phyloP scores from a whole-genome alignment of 176 grass and related monocot species.

The Coix lacrymajobi region DNA sequence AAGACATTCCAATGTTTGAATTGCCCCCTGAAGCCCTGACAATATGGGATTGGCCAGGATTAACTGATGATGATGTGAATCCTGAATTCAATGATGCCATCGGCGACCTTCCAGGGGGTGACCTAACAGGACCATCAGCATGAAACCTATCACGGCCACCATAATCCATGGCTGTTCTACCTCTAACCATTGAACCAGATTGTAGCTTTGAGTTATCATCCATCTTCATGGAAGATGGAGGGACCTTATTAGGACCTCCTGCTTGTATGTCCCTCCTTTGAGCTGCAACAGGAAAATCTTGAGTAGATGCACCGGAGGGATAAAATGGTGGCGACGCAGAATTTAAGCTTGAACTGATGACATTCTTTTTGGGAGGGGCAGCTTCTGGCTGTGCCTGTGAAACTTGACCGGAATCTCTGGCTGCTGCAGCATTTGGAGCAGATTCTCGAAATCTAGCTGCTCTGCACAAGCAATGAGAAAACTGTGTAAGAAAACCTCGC shows the following conservation, averaged over 20 bases:
- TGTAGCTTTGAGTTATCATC: conserved; percentile 40
- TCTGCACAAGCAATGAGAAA: conserved; percentile 30
- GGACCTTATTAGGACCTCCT: conserved; percentile 44
- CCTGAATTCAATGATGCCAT: conserved; percentile 26
- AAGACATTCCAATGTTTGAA: conserved; percentile 23
- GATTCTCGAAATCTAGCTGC: conserved; percentile 43
- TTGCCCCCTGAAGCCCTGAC: conserved; percentile 45
- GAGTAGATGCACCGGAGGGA: conserved; percentile 60
- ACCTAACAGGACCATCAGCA: conserved; percentile 42
- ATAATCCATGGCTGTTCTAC: conserved; percentile 36
- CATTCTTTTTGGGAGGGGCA: conserved; percentile 48
- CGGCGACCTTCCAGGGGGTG: conserved; percentile 23
- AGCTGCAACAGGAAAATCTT: conserved; percentile 32
- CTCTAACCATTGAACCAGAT: conserved; percentile 43
- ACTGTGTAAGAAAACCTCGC: not conserved
- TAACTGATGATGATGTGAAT: conserved; percentile 30
- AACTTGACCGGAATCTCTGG: conserved; percentile 42
- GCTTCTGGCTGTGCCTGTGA: conserved; percentile 34
- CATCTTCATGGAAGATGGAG: conserved; percentile 50
- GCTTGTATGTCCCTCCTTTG: conserved; percentile 51
- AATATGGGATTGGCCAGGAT: conserved; percentile 34
- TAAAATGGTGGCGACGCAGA: conserved; percentile 91
- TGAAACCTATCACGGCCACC: conserved; percentile 48
- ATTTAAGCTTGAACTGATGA: conserved; percentile 81
- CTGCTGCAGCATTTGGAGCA: conserved; percentile 27